A percentile compares a stretch with the other conserved stretches of the same genome.
Conservation (phyloP, 2,329 filamentous ascomycete genomes). For the Clarireedia paspali region DNA sequence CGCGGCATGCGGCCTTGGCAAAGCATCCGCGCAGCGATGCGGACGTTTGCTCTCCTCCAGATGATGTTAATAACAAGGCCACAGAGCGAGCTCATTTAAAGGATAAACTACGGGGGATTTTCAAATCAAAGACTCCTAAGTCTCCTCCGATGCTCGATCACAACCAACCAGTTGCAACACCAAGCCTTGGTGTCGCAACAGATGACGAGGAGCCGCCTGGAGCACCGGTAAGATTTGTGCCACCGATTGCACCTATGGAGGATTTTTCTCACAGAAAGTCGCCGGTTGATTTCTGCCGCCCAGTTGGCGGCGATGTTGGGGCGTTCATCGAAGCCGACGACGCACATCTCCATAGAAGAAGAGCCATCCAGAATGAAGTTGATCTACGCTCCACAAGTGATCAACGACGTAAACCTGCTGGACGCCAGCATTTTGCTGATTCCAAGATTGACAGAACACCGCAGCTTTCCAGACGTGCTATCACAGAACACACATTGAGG, state of each 20-base stretch:
- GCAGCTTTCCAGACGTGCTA: not conserved
- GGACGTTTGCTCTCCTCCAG: not conserved
- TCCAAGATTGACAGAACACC: conserved; percentile 2
- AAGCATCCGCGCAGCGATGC: not conserved
- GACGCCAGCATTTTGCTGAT: not conserved
- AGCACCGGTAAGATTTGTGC: not conserved
- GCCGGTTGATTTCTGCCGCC: not conserved
- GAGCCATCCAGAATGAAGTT: not conserved
- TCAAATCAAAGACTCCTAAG: not conserved
- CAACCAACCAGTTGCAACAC: not conserved
- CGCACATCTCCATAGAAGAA: not conserved
- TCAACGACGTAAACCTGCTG: not conserved
- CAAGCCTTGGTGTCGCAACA: not conserved
- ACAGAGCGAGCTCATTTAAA: not conserved
- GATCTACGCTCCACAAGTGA: not conserved
- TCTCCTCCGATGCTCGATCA: not conserved
- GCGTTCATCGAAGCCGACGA: not conserved
- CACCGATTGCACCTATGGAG: not conserved
- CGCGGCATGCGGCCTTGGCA: not conserved
- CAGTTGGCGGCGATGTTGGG: not conserved
- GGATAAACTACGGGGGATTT: not conserved
- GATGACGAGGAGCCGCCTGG: not conserved
- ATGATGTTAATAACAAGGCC: conserved; percentile 1
- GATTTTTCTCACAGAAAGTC: not conserved
- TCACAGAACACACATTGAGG: not conserved